Conservation (phyloP, 352 stramenopile species). For the Pythium vanterpoolii region DNA sequence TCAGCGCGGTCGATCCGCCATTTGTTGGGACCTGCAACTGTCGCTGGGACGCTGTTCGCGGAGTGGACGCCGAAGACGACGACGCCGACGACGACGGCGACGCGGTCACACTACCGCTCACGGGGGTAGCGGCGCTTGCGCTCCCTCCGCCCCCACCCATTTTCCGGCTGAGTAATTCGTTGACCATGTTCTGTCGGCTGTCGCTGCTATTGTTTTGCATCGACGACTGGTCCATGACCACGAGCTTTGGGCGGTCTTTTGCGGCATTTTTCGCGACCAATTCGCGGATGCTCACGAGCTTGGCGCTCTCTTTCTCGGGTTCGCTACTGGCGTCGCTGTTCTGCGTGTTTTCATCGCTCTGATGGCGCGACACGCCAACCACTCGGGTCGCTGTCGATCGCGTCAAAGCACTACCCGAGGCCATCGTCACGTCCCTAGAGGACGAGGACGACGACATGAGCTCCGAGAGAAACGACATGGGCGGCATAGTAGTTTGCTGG, state of each 20-base stretch:
- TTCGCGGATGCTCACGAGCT: slow-evolving; percentile 59
- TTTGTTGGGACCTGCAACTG: background rate
- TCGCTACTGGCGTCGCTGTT: slow-evolving; percentile 7
- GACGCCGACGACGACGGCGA: slow-evolving; percentile 12
- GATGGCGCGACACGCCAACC: slow-evolving; percentile 50
- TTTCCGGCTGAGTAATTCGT: slow-evolving; percentile 15
- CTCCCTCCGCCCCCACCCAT: background rate
- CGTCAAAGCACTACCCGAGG: background rate
- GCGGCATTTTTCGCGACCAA: slow-evolving; percentile 34
- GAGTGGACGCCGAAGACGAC: slow-evolving; percentile 16
- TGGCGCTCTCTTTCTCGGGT: slow-evolving; percentile 35
- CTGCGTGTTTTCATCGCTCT: slow-evolving; percentile 25
- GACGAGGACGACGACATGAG: slow-evolving; percentile 39
- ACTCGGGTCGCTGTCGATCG: slow-evolving; percentile 21
- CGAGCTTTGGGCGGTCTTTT: slow-evolving; percentile 19
- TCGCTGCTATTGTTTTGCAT: slow-evolving; percentile 13
- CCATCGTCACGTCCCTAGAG: background rate
- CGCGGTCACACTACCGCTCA: slow-evolving; percentile 4
- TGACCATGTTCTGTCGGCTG: slow-evolving; percentile 8
- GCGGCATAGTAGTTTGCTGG: slow-evolving; percentile 35
- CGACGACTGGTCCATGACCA: slow-evolving; percentile 29
- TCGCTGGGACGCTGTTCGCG: slow-evolving; percentile 6
- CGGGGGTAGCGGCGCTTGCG: background rate
- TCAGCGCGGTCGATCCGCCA: slow-evolving; percentile 8
- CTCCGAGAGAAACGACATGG: slow-evolving; percentile 58